Evolutionary conservation across 176 grass and related monocot species (phyloP), one percentile per base, ranked within the genome.

Genomic region (Triticum dicoccoides): DNA sequence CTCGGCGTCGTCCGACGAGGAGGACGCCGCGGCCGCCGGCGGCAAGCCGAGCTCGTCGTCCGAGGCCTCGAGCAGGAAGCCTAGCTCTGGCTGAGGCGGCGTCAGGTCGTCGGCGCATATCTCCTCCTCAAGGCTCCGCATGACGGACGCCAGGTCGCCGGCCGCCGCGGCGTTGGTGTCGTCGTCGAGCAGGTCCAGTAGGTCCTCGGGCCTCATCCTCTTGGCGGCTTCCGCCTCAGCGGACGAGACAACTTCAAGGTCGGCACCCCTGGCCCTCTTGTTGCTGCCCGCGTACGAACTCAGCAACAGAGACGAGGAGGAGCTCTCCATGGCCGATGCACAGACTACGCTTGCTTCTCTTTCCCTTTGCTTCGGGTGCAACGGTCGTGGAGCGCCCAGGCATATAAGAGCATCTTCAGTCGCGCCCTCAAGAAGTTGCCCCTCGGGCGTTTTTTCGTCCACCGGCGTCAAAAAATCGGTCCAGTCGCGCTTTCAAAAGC

Each of bases 21-120:
- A 75, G 3, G 81, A 80, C 1, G 38, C 68, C 0, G 58, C 33
- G 0, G 37, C 86, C 1, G 61, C 33, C 64, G 95, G 95, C 15
- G 95, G 95, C 29, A 97, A 86, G 0, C 95, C 95, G 4, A 97
- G 92, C 88, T 97, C 95, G 84, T 97, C 95, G 73, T 97, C 95
- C 4, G 95, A 94, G 10, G 95, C 95, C 82, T 94, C 92, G 8
- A 97, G 82, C 10, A 94, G 86, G 79, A 92, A 97, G 0, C 90
- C 92, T 0, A 97, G 83, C 51, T 97, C 91, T 2, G 83, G 73
- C 61, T 86, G 86, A 8, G 70, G 44, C 54, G 58, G 5, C 2
- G 18, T 15, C 0, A 11, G 32, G 8, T 79, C 87, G 37, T 80
- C 90, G 37, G 79, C 77, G 11, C 62, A 69, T 70, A 97, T 97